Evolutionary conservation across 495 filamentous ascomycete genomes (phyloP), one percentile per base, ranked within the genome.

Genomic region (Bryoglossum gracile): DNA sequence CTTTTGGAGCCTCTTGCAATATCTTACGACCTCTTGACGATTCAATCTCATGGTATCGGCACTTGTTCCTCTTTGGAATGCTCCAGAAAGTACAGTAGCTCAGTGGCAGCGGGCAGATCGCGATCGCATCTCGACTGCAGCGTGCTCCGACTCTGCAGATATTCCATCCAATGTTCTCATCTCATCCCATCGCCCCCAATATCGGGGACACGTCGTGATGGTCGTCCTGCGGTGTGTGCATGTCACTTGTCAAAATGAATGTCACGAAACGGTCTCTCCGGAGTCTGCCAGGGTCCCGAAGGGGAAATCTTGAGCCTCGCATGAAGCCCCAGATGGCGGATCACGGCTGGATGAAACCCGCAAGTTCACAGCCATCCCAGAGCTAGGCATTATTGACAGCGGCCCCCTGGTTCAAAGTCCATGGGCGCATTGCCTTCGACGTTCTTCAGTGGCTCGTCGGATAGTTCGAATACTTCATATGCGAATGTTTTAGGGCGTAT

Each of bases 281-380:
- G n/a, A n/a, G n/a, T n/a, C n/a, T n/a, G n/a, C n/a, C n/a, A n/a
- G n/a, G n/a, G n/a, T n/a, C n/a, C n/a, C n/a, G n/a, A n/a, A n/a
- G n/a, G n/a, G n/a, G n/a, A n/a, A n/a, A n/a, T n/a, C n/a, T n/a
- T n/a, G 39, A 0, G 22, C 11, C 9, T 33, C 32, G 47, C 47
- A 50, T 50, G 47, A 50, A 50, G 18, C n/a, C n/a, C 36, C 28
- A 18, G 47, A 14, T 37, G 24, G 16, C 36, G 36, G 37, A 22
- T 25, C 4, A 16, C 16, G 16, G 19, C 14, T 23, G 26, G 23
- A 9, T 33, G 37, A 43, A 50, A 50, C 37, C 22, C 37, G 26
- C 26, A 24, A 2, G 3, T n/a, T 35, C 30, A 50, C 26, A 34
- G 18, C 28, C 6, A 5, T n/a, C n/a, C n/a, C n/a, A n/a, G n/a